A percentile compares a stretch with the other conserved stretches of the same genome.
Evolutionary conservation across 306 rosid species (phyloP).

Genomic region (Cicer yamashitae): DNA sequence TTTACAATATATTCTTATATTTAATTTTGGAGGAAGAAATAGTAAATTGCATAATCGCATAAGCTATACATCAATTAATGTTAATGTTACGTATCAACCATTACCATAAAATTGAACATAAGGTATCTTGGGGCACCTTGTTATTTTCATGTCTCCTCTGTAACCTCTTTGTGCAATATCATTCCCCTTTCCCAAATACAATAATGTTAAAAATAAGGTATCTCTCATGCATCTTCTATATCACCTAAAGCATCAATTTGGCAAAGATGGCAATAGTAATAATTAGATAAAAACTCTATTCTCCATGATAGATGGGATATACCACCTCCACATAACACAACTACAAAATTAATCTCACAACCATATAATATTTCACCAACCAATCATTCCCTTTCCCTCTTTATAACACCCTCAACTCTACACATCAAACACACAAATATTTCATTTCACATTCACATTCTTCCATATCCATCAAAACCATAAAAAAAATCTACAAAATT

Average conservation of each 20-base stretch:
- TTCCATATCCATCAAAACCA: conserved; percentile 21
- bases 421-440: conserved; percentile 3
- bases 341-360: conserved; percentile 27
- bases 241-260: conserved; percentile 11
- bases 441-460: conserved; percentile 24
- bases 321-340: conserved; percentile 36
- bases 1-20: too few relatives aligned
- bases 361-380: conserved; percentile 42
- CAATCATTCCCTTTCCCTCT: conserved; percentile 32
- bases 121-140: background rate
- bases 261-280: conserved; percentile 8
- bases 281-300: conserved; percentile 41
- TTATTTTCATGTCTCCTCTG: background rate
- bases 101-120: too few relatives aligned
- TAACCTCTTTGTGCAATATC: background rate
- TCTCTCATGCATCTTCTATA: background rate
- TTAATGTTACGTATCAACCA: too few relatives aligned
- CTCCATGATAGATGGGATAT: conserved; percentile 21
- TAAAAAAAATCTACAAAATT: background rate
- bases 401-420: conserved; percentile 11
- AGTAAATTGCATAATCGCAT: too few relatives aligned
- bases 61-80: too few relatives aligned
- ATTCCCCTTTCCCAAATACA: background rate
- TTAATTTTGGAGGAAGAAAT: too few relatives aligned
- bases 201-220: background rate